Evolutionary conservation across 108 stramenopile species (phyloP).

Genomic region (Hondaea fermentalgiana): DNA sequence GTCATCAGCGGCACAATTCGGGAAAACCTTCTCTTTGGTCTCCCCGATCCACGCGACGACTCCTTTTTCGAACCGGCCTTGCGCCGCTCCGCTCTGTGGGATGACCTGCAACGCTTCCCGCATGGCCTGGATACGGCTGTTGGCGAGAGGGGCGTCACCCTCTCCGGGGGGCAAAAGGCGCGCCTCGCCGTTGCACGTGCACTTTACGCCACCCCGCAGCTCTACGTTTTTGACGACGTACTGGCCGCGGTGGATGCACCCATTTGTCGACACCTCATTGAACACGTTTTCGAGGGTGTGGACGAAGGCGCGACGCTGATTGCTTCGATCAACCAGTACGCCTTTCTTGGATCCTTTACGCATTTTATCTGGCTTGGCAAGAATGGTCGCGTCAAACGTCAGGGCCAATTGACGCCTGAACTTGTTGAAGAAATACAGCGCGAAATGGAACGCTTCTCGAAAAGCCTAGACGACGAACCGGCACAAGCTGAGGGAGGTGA

Average conservation of each 20-base stretch:
- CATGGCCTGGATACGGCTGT: slow-evolving; percentile 91
- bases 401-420: neutral
- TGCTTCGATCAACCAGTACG: neutral
- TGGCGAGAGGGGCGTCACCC: slow-evolving; percentile 78
- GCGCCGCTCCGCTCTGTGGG: slow-evolving; percentile 65
- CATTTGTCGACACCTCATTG: slow-evolving; percentile 62
- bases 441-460: neutral
- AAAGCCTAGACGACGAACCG: neutral
- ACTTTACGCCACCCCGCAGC: slow-evolving; percentile 65
- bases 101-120: slow-evolving; percentile 75
- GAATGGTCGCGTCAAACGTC: neutral
- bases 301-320: neutral
- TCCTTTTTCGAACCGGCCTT: slow-evolving; percentile 67
- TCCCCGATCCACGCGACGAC: slow-evolving; percentile 50
- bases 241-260: slow-evolving; percentile 72
- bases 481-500: neutral
- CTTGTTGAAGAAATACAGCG: neutral
- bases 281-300: slow-evolving; percentile 24
- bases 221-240: slow-evolving; percentile 72
- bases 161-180: slow-evolving; percentile 82
- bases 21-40: slow-evolving; percentile 67
- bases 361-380: neutral
- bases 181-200: slow-evolving; percentile 54
- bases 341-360: neutral
- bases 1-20: slow-evolving; percentile 76